Evolutionary conservation across 257 asterid genomes (phyloP).

Genomic region (Fraxinus quadrangulata): DNA sequence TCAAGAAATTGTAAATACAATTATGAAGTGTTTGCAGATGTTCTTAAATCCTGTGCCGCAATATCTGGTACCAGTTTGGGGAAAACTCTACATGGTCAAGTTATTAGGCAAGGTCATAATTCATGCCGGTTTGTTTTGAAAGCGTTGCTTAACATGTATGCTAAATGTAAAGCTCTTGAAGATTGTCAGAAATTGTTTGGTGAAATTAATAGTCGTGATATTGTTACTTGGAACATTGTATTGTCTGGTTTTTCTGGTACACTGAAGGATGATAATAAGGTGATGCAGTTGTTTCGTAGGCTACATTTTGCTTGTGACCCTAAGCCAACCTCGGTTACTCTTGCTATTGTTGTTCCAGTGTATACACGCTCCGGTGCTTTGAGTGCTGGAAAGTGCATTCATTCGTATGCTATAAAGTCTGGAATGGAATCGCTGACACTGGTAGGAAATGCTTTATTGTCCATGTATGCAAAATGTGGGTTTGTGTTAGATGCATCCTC

Average conservation of each 20-base stretch:
- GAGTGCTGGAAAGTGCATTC: slow-evolving; percentile 56
- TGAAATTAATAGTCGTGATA: slow-evolving; percentile 46
- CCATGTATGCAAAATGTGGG: slow-evolving; percentile 81
- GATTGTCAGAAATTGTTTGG: slow-evolving; percentile 58
- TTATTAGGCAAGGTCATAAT: slow-evolving; percentile 57
- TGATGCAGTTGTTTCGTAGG: slow-evolving; percentile 43
- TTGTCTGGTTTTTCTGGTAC: slow-evolving; percentile 69
- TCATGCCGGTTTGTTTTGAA: slow-evolving; percentile 57
- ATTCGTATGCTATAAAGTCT: slow-evolving; percentile 54
- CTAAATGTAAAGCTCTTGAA: slow-evolving; percentile 63
- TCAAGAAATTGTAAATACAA: slow-evolving; percentile 35
- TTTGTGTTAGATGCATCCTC: slow-evolving; percentile 53
- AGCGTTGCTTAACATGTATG: slow-evolving; percentile 82
- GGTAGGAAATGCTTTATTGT: slow-evolving; percentile 77
- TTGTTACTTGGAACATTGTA: slow-evolving; percentile 74
- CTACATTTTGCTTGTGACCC: slow-evolving; percentile 41
- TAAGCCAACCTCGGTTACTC: slow-evolving; percentile 57
- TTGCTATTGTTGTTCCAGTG: slow-evolving; percentile 76
- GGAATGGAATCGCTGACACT: slow-evolving; percentile 68
- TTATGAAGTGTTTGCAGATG: slow-evolving; percentile 49
- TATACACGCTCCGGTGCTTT: slow-evolving; percentile 46
- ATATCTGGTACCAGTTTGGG: slow-evolving; percentile 44
- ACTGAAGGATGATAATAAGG: slow-evolving; percentile 49
- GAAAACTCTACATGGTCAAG: slow-evolving; percentile 57
- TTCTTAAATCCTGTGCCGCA: slow-evolving; percentile 65